Base-by-base conservation (phyloP, 805 yeast species). In the Candida saitoana region DNA sequence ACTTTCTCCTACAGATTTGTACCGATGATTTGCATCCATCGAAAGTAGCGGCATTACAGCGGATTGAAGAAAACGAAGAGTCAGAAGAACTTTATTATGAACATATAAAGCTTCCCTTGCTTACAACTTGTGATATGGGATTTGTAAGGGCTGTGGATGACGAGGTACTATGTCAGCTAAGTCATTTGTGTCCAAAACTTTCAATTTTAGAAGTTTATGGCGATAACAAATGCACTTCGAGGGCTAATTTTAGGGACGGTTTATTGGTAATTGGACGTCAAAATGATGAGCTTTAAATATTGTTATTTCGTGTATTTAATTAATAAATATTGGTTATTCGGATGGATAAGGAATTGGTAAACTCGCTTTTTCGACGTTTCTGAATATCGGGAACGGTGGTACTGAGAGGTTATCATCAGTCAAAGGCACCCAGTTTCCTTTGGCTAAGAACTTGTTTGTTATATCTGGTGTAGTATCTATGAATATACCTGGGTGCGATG, bases 111-210 rank as follows among this genome's bases (percentile, higher is more conserved):
- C 67, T 80, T 34, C 86, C 89, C 1, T 72, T 81, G 20, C 63
- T 91, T 34, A 79, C 87, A 0, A 73, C 78, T 25, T 51, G 87
- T 14, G 93, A 91, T 58, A 56, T 81, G 11, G 95, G 97, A 0
- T 91, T 91, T 62, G 86, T 88, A 2, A 69, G 95, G 31, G 69
- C 79, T 16, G 75, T 87, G 9, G 88, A 88, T 55, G 87, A 91
- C 59, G 74, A 71, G 15, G 74, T 79, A 0, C 58, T 90, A n/a
- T 76, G 75, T 18, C 54, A 73, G 20, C 50, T 88, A 16, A 74
- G 84, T 2, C 62, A 72, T 19, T 71, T 75, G 8, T 86, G 93
- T 47, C 75, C 80, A 0, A 76, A 76, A 36, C 62, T 91, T 43
- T 71, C 73, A 36, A 70, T 85, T 12, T 56, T 91, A 42, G 95